phyloP scores from a whole-genome alignment of 768 basidiomycete genomes.

The Hygrocybe coccinea region DNA sequence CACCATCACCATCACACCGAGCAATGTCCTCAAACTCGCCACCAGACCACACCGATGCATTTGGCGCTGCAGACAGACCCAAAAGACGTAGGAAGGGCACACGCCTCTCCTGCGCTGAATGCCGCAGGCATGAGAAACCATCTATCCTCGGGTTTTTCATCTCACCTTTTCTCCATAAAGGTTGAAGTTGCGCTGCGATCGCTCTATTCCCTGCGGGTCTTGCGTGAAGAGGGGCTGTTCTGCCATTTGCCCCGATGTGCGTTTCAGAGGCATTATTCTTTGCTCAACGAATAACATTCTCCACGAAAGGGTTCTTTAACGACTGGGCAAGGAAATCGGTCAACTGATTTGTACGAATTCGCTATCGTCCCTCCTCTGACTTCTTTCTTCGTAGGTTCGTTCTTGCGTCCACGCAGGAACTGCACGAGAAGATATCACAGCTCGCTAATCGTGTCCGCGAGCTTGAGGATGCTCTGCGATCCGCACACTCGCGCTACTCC shows the following conservation, averaged over 20 bases:
- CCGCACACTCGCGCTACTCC: constrained; percentile 55
- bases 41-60: constrained; percentile 24
- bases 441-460: constrained; percentile 70
- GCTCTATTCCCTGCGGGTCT: constrained; percentile 70
- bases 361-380: constrained; percentile 74
- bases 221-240: constrained; percentile 78
- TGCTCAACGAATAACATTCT: constrained; percentile 3
- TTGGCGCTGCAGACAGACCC: constrained; percentile 25
- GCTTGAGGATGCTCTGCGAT: constrained; percentile 65
- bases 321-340: constrained; percentile 81
- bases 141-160: constrained; percentile 5
- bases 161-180: constrained; percentile 27
- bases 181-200: constrained; percentile 70
- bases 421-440: constrained; percentile 78
- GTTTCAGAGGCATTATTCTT: constrained; percentile 25
- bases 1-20: constrained; percentile 2
- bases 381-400: constrained; percentile 52
- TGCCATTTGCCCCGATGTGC: constrained; percentile 76
- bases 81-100: constrained; percentile 69
- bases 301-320: constrained; percentile 66
- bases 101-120: constrained; percentile 75
- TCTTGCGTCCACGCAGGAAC: constrained; percentile 71
- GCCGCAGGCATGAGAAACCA: constrained; percentile 49
- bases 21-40: constrained; percentile 35
- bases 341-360: constrained; percentile 17